Percentiles rank a stretch among this genome's conserved stretches.
These are phyloP conservation scores for Astrocystis sublimbata DNA, from an alignment of 495 filamentous ascomycete genomes.

Conservation along the genomic window DNA sequence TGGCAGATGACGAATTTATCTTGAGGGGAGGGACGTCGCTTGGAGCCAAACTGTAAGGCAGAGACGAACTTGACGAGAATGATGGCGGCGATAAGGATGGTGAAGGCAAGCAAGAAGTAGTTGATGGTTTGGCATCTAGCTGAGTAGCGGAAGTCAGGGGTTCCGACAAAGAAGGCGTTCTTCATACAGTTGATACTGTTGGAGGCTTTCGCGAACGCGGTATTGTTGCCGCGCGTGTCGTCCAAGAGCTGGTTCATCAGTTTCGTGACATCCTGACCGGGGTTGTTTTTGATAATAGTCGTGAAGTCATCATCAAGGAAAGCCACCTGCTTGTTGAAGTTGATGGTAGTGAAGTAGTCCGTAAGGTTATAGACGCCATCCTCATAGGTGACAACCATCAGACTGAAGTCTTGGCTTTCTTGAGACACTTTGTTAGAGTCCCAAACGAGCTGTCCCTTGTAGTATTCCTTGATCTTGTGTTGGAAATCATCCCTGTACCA, in stretches of 20 bases:
- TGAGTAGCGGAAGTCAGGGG: conserved; percentile 77
- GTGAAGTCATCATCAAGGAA: conserved; percentile 70
- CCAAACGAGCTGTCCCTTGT: conserved; percentile 83
- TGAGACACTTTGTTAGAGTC: conserved; percentile 53
- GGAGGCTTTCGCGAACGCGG: conserved; percentile 40
- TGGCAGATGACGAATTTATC: conserved; percentile 99
- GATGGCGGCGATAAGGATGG: conserved; percentile 75
- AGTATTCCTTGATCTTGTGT: conserved; percentile 78
- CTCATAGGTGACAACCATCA: conserved; percentile 78
- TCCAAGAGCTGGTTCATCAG: conserved; percentile 54
- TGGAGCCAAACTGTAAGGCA: conserved; percentile 90
- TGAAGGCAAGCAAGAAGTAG: conserved; percentile 85
- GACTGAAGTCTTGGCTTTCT: conserved; percentile 64
- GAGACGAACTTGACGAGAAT: conserved; percentile 89
- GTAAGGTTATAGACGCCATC: conserved; percentile 83
- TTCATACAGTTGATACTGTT: conserved; percentile 77
- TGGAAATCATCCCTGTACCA: conserved; percentile 80
- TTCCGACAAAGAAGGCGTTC: conserved; percentile 80
- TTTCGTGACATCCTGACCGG: conserved; percentile 74
- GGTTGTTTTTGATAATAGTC: conserved; percentile 66
- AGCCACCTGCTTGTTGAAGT: conserved; percentile 42
- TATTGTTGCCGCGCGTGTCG: conserved; percentile 38
- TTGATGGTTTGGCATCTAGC: conserved; percentile 85
- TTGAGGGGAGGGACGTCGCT: conserved; percentile 83
- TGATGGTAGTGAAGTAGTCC: conserved; percentile 80